Evolutionary conservation across 2,329 filamentous ascomycete genomes (phyloP), one percentile per base, ranked within the genome.

Genomic region (Microsporum audouinii): DNA sequence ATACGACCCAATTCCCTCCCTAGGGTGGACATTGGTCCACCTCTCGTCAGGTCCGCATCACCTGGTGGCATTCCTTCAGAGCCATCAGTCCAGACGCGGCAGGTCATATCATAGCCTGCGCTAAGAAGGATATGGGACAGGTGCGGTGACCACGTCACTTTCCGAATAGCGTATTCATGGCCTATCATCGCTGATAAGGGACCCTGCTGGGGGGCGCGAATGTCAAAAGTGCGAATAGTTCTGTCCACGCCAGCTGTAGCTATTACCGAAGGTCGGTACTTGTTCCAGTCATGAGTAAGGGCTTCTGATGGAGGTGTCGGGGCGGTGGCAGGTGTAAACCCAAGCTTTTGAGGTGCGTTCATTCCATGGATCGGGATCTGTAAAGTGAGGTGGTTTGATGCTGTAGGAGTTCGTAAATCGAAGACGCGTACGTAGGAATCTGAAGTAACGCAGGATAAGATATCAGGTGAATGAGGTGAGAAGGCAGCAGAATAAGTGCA

Each of bases 241-340:
- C 88, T 83, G 73, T 99, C 94, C 2, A 97, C 94, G 60, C 94
- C 92, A 0, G 85, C 94, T 0, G 90, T 90, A 0, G 94, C 94
- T 60, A 99, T 78, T 31, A 96, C 80, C 0, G 85, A 87, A 66
- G 91, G 85, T 43, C 88, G 84, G 76, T 99, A 99, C 75, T 99
- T 99, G 78, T 99, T 99, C 94, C 94, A 99, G 74, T 99, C 94
- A 75, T 97, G 94, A 0, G 91, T 96, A 36, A 99, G 82, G 41
- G 89, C 84, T 78, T 99, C 94, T 7, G 84, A 81, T 0, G 91
- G 90, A n/a, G 84, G 78, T 55, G 66, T 63, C 6, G 80, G 72
- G 1, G 72, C 71, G 0, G 71, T 71, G 36, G 73, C 71, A 2
- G 68, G 63, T 14, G 67, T 62, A 41, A 73, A 65, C 5, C 72